Evolutionary conservation across 495 filamentous ascomycete genomes (phyloP), one percentile per base, ranked within the genome.

Genomic region (Talaromyces trachyspermus): DNA sequence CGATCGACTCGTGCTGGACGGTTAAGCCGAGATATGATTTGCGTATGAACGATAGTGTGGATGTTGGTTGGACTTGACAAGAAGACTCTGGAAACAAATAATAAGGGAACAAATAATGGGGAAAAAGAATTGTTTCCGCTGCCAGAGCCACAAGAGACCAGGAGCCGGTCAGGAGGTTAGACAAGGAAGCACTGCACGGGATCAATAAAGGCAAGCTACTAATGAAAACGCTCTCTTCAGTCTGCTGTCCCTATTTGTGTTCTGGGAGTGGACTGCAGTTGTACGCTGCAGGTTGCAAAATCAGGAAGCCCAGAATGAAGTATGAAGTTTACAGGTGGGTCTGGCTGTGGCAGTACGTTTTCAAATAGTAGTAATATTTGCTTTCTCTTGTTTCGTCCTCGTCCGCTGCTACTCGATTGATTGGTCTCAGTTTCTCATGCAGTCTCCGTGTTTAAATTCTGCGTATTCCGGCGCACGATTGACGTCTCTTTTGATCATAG

Each of bases 191-290:
- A n/a, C n/a, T n/a, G n/a, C n/a, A n/a, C n/a, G n/a, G 35, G 35
- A 19, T 19, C 18, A 38, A 20, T 19, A 19, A 38, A 12, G 12
- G 0, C 7, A 15, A 38, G 35, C 35, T 38, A 38, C n/a, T n/a
- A n/a, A n/a, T n/a, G n/a, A n/a, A n/a, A n/a, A n/a, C n/a, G n/a
- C n/a, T n/a, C n/a, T n/a, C n/a, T n/a, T n/a, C n/a, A n/a, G n/a
- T 30, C 27, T 30, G 27, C 12, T 42, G 39, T 24, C 20, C 39
- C 39, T 42, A 42, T 24, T 42, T 19, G 35, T 20, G 22, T 8
- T 42, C 39, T n/a, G 23, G 26, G 15, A 42, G 39, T 42, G 39
- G 39, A 42, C 23, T 42, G 39, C n/a, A 42, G 39, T 24, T 42
- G 39, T 23, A 42, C 12, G 12, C 39, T 42, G 39, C 39, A 24